Percentiles rank a stretch among this genome's conserved stretches.
phyloP scores from a whole-genome alignment of 306 rosid genomes.

The Castanea crenata region DNA sequence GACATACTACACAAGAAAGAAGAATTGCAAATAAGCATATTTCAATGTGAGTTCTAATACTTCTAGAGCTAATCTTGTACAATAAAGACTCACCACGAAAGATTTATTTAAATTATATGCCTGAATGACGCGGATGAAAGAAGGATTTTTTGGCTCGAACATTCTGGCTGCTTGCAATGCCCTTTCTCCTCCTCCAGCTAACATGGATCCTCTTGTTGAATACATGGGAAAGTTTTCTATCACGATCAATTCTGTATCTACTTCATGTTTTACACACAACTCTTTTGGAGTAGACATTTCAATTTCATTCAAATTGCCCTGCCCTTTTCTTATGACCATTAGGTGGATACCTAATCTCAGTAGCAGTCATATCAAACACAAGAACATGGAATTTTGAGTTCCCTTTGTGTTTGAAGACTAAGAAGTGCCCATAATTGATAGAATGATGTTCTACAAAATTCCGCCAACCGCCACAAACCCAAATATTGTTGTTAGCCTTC shows the following conservation, averaged over 20 bases:
- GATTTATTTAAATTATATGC: background rate
- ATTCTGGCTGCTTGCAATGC: background rate
- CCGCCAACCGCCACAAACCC: slow-evolving; percentile 10
- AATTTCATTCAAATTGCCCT: background rate
- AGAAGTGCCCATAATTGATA: slow-evolving; percentile 4
- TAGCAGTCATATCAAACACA: slow-evolving; percentile 6
- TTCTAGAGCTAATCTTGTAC: background rate
- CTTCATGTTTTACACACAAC: background rate
- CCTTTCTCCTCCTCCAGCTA: background rate
- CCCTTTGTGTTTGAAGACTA: slow-evolving; percentile 16
- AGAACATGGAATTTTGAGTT: slow-evolving; percentile 16
- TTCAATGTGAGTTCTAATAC: background rate
- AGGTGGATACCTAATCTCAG: slow-evolving; percentile 24
- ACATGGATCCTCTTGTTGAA: background rate
- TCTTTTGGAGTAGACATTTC: background rate
- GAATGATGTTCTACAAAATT: slow-evolving; percentile 14
- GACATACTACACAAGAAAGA: background rate
- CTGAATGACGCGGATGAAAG: slow-evolving; percentile 4
- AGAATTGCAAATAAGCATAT: background rate
- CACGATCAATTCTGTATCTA: background rate
- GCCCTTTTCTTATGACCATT: background rate
- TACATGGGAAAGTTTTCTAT: no score
- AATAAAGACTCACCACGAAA: slow-evolving; percentile 13
- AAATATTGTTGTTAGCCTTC: background rate
- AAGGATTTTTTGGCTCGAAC: slow-evolving; percentile 2